Evolutionary conservation across 768 basidiomycete species (phyloP).

Genomic region (Boletellus emodensis): DNA sequence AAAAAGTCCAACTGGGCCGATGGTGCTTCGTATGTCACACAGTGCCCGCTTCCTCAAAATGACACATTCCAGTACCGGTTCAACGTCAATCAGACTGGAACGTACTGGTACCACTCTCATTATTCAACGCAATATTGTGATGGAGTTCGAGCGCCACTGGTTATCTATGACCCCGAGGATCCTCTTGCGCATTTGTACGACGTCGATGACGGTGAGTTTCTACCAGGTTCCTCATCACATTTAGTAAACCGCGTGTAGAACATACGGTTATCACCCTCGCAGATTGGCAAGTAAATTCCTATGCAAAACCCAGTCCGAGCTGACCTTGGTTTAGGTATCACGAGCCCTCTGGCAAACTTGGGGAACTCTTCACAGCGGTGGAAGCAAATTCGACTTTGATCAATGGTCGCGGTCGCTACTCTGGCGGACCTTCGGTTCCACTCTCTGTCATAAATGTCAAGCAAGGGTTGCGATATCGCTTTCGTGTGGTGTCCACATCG

Average conservation of each 20-base stretch:
- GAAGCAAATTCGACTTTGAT: conserved; percentile 42
- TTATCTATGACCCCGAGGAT: conserved; percentile 40
- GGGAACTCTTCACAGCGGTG: conserved; percentile 7
- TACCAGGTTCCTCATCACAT: neutral
- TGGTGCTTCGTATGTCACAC: conserved; percentile 35
- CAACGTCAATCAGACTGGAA: conserved; percentile 32
- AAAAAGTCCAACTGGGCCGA: conserved; percentile 21
- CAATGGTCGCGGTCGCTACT: conserved; percentile 47
- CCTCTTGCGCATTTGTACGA: conserved; percentile 38
- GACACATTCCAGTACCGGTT: conserved; percentile 38
- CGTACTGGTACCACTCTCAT: conserved; percentile 44
- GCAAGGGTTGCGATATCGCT: conserved; percentile 42
- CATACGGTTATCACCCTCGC: conserved; percentile 42
- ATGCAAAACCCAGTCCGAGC: neutral
- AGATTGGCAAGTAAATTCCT: conserved; percentile 33
- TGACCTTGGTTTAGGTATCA: conserved; percentile 32
- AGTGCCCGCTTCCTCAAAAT: conserved; percentile 36
- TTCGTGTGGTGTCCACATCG: conserved; percentile 46
- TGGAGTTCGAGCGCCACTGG: conserved; percentile 35
- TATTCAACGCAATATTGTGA: conserved; percentile 32
- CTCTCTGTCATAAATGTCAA: conserved; percentile 43
- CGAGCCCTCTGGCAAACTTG: conserved; percentile 16
- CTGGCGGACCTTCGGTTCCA: conserved; percentile 33
- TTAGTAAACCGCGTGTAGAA: conserved; percentile 15
- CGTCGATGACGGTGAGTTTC: conserved; percentile 37